Conservation (phyloP, 1,284 basidiomycete species). For the Malassezia vespertilionis region DNA sequence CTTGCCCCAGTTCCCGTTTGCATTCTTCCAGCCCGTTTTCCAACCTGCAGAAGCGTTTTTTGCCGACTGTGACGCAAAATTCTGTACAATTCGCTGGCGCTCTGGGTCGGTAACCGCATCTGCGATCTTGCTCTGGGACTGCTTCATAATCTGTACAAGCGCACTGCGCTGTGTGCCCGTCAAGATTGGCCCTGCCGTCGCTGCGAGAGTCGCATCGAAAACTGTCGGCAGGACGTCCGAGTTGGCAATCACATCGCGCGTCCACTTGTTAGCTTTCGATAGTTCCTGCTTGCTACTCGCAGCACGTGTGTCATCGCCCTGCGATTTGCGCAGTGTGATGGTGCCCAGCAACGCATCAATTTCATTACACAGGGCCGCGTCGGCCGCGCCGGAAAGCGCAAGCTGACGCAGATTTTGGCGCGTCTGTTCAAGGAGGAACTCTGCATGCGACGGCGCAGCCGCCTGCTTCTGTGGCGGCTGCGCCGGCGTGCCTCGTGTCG, state of each 20-base stretch:
- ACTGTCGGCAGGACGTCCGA: constrained; percentile 22
- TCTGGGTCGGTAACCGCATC: constrained; percentile 24
- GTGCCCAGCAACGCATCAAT: constrained; percentile 3
- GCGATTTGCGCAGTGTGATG: constrained; percentile 1
- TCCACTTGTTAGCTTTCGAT: constrained; percentile 20
- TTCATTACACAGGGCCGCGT: constrained; percentile 11
- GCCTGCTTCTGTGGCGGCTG: not conserved
- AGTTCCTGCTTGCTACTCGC: constrained; percentile 13
- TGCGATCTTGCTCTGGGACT: constrained; percentile 21
- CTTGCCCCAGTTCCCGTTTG: constrained; percentile 8
- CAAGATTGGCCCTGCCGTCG: constrained; percentile 20
- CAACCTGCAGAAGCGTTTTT: constrained; percentile 1
- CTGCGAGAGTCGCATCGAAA: constrained; percentile 23
- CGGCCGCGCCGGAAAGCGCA: constrained; percentile 3
- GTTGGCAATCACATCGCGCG: constrained; percentile 19
- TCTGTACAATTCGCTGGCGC: constrained; percentile 14
- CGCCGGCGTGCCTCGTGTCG: no score
- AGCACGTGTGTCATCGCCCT: not conserved
- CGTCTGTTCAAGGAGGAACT: constrained; percentile 12
- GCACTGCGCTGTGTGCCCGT: constrained; percentile 18
- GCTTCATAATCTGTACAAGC: constrained; percentile 20
- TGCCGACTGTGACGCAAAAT: not conserved
- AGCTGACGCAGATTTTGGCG: constrained; percentile 14
- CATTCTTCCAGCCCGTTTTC: not conserved
- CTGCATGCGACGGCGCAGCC: constrained; percentile 5